These are phyloP conservation scores for Osmanthus fragrans DNA, from an alignment of 257 asterid species.

Conservation along the genomic window DNA sequence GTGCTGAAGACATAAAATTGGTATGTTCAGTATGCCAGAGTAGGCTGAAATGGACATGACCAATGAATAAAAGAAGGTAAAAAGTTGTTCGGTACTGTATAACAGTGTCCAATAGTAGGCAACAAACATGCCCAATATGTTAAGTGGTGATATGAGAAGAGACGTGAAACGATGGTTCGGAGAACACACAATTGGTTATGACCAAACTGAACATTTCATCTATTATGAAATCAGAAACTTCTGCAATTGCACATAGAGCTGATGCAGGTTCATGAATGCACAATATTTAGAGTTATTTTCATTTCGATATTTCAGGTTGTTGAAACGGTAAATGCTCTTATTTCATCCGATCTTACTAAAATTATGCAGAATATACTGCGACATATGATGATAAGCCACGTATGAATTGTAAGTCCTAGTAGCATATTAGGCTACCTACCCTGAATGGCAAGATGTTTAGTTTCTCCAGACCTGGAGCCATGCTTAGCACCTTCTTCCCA, in stretches of 20 bases:
- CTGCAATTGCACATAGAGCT: neutral
- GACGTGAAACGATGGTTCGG: neutral
- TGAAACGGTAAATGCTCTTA: no score
- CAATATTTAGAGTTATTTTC: neutral
- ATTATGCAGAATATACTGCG: neutral
- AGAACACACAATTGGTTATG: neutral
- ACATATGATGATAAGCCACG: conserved; percentile 5
- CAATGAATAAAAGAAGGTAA: neutral
- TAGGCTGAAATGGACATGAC: neutral
- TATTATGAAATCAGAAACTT: neutral
- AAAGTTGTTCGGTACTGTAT: neutral
- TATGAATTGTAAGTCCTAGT: neutral
- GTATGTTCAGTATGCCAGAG: neutral
- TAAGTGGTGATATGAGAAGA: neutral
- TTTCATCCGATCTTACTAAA: no score
- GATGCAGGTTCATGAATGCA: neutral
- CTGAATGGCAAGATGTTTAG: conserved; percentile 78
- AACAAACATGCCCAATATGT: neutral
- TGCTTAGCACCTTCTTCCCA: conserved; percentile 83
- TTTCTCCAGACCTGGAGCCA: conserved; percentile 88
- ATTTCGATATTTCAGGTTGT: no score
- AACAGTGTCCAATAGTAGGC: neutral
- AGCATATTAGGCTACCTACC: conserved; percentile 34
- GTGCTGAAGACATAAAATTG: neutral
- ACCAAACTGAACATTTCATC: neutral